These are phyloP conservation scores for Chlamydomonas reinhardtii DNA, from an alignment of 163 green algal species.

Conservation along the genomic window DNA sequence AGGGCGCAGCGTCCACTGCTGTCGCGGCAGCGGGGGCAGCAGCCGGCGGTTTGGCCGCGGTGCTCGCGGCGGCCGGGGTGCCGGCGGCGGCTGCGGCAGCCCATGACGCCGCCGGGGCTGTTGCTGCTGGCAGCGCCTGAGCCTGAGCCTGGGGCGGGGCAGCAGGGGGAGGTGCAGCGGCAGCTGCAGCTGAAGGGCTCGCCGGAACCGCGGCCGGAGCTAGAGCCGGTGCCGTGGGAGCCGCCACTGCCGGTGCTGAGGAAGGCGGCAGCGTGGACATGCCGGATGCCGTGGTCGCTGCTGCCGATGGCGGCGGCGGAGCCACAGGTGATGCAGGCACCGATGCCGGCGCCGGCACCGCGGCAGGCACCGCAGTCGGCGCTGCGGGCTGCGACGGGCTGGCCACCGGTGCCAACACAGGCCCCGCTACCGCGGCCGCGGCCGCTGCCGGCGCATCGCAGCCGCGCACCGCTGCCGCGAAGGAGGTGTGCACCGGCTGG, in stretches of 20 bases:
- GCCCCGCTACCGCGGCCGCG: background rate
- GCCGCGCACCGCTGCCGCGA: background rate
- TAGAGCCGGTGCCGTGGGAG: no score
- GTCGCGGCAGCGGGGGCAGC: background rate
- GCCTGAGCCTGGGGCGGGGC: background rate
- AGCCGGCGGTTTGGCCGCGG: background rate
- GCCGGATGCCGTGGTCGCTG: no score
- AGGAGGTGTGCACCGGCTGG: background rate
- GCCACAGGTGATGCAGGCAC: no score
- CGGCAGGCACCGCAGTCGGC: no score
- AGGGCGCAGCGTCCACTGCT: background rate
- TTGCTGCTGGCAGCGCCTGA: background rate
- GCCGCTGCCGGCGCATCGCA: background rate
- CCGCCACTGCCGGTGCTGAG: background rate
- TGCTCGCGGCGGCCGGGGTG: background rate
- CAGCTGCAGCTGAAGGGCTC: no score
- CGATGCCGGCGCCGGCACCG: background rate
- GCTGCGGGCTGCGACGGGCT: background rate
- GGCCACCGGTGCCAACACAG: background rate
- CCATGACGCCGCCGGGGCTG: background rate
- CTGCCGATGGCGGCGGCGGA: no score
- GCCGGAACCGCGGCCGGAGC: no score
- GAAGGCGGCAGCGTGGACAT: no score
- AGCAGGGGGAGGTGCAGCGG: background rate
- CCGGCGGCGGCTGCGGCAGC: background rate